Evolutionary conservation across 176 grass and related monocot species (phyloP), one percentile per base, ranked within the genome.

Genomic region (Carex pumila): DNA sequence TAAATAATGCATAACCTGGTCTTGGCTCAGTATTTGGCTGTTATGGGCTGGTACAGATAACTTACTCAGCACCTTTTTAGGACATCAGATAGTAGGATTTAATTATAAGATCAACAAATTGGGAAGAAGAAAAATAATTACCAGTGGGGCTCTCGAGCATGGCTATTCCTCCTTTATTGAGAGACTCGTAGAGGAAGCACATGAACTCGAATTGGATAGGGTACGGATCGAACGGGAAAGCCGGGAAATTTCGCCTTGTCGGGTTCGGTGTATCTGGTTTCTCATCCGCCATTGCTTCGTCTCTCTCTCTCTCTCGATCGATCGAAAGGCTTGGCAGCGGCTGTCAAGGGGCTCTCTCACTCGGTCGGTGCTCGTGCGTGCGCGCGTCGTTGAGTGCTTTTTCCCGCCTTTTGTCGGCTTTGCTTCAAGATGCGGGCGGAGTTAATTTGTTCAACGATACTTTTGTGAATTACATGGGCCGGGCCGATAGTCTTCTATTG

Each of bases 111-210:
- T 31, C 52, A 65, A 82, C 4, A 65, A 55, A 59, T 14, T 13
- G 70, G 14, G 43, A 45, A 41, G 53, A 13, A 52, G 9, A 32
- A 59, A 73, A 65, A 12, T 7, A 41, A 72, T 67, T 80, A 98
- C 95, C 92, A 53, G 95, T 94, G 50, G 95, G 95, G 89, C 91
- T 98, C 89, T 98, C 95, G 66, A 91, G 92, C 81, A 98, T 92
- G 69, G 92, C 92, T 55, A 98, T 67, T 37, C 90, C 66, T 79
- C 89, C 87, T 41, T 86, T 84, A 12, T 92, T 87, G 54, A 98
- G 91, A 79, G 91, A 80, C 11, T 15, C 88, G 91, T 98, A 98
- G 63, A 94, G 92, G 82, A 90, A 94, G 55, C 79, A 73, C 92
- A 98, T 94, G 92, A 98, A 98, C 2, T 98, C 95, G 63, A 80